These are phyloP conservation scores for Lipomyces japonicus DNA, from an alignment of 805 yeast species.

Conservation along the genomic window DNA sequence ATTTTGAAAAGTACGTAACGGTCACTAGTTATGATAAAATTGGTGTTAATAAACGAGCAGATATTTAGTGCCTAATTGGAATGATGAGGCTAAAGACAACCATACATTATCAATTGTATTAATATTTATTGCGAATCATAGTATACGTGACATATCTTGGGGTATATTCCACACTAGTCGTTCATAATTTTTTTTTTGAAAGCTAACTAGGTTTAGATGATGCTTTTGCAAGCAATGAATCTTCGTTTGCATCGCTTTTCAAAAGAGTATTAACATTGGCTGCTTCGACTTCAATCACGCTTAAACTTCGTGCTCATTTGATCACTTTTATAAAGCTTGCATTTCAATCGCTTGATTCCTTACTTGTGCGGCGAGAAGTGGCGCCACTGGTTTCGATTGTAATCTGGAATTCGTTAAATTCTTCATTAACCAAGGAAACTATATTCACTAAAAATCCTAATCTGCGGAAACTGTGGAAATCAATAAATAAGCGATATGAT, in stretches of 20 bases:
- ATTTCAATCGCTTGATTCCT: slow-evolving; percentile 31
- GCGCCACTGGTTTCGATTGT: slow-evolving; percentile 39
- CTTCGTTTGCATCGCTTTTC: slow-evolving; percentile 35
- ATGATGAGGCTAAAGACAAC: slow-evolving; percentile 41
- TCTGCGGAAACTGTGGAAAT: slow-evolving; percentile 32
- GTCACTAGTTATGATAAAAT: slow-evolving; percentile 29
- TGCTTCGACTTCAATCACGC: slow-evolving; percentile 8
- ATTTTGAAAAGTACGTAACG: slow-evolving; percentile 28
- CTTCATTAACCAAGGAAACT: slow-evolving; percentile 20
- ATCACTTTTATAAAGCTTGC: slow-evolving; percentile 32
- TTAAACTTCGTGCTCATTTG: slow-evolving; percentile 19
- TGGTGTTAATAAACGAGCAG: slow-evolving; percentile 5
- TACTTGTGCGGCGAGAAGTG: slow-evolving; percentile 30
- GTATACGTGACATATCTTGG: slow-evolving; percentile 16
- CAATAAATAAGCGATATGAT: slow-evolving; percentile 28
- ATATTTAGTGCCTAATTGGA: slow-evolving; percentile 43
- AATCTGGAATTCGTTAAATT: slow-evolving; percentile 37
- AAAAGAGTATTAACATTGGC: slow-evolving; percentile 34
- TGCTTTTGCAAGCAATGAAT: slow-evolving; percentile 28
- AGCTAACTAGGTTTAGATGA: no score
- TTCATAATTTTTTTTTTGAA: not conserved
- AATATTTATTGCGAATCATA: slow-evolving; percentile 25
- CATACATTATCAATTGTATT: slow-evolving; percentile 42
- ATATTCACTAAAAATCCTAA: slow-evolving; percentile 28
- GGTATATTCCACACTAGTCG: not conserved